phyloP scores from a whole-genome alignment of 371 early-diverging fungal genomes.

The Apophysomyces sp. region DNA sequence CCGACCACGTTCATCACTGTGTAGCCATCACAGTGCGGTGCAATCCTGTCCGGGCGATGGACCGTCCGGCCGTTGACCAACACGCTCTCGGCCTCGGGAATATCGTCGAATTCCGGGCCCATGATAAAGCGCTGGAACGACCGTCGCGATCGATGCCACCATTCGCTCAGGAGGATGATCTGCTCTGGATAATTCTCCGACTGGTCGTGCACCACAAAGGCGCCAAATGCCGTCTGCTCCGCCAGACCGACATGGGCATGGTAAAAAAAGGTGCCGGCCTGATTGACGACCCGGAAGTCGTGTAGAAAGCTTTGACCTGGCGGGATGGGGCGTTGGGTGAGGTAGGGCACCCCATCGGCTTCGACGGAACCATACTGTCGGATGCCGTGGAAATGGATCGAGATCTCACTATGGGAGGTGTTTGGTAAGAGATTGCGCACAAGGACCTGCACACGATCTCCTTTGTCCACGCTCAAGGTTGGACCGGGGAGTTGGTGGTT shows the following conservation, averaged over 20 bases:
- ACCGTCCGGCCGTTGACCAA: constrained; percentile 42
- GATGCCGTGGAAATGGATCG: constrained; percentile 50
- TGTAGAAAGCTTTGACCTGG: constrained; percentile 49
- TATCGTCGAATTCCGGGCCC: constrained; percentile 27
- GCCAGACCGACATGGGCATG: constrained; percentile 48
- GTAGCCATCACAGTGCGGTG: constrained; percentile 31
- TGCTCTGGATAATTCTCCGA: not conserved
- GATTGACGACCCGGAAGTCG: constrained; percentile 37
- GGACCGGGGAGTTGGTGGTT: constrained; percentile 57
- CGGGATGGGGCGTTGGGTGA: constrained; percentile 57
- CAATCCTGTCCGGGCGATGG: constrained; percentile 9
- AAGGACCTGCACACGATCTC: constrained; percentile 34
- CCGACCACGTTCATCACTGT: constrained; percentile 22
- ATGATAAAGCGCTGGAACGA: constrained; percentile 27
- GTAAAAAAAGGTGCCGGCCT: constrained; percentile 55
- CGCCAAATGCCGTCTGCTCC: constrained; percentile 47
- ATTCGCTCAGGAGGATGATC: constrained; percentile 26
- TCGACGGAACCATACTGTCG: constrained; percentile 28
- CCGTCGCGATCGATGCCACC: constrained; percentile 42
- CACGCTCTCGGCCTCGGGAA: constrained; percentile 44
- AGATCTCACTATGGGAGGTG: constrained; percentile 8
- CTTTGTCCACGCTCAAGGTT: constrained; percentile 31
- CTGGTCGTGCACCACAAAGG: constrained; percentile 31
- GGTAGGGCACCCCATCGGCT: constrained; percentile 58
- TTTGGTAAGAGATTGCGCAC: constrained; percentile 34